Evolutionary conservation across 441 rosid genomes (phyloP).

Genomic region (Brassica hybrid): DNA sequence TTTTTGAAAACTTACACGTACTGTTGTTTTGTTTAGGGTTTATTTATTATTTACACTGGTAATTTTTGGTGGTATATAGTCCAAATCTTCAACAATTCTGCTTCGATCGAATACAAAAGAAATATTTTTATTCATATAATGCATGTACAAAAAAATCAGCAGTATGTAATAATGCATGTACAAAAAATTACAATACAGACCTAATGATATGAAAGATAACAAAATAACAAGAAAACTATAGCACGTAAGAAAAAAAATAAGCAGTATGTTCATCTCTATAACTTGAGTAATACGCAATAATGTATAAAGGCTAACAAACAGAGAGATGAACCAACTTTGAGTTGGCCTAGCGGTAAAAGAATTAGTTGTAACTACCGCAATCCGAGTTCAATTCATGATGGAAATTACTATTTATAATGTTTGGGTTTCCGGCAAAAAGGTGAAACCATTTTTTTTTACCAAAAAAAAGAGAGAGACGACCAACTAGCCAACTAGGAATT

Average conservation of each 20-base stretch:
- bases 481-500: slow-evolving; percentile 31
- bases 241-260: neutral
- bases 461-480: slow-evolving; percentile 6
- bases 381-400: too few species aligned
- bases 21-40: slow-evolving; percentile 23
- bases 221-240: neutral
- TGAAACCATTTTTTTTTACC: too few species aligned
- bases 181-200: too few species aligned
- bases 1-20: slow-evolving; percentile 31
- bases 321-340: neutral
- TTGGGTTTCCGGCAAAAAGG: too few species aligned
- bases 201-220: neutral
- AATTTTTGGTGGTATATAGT: neutral
- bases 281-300: neutral
- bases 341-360: too few species aligned
- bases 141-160: neutral
- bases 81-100: slow-evolving; percentile 21
- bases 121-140: neutral
- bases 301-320: slow-evolving; percentile 2
- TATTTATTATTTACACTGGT: neutral
- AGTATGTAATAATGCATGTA: too few species aligned
- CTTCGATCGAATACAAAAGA: neutral
- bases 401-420: too few species aligned
- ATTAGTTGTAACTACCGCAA: too few species aligned
- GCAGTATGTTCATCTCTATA: neutral